Evolutionary conservation across 257 asterid genomes (phyloP).

Genomic region (Linderniella brevidens): DNA sequence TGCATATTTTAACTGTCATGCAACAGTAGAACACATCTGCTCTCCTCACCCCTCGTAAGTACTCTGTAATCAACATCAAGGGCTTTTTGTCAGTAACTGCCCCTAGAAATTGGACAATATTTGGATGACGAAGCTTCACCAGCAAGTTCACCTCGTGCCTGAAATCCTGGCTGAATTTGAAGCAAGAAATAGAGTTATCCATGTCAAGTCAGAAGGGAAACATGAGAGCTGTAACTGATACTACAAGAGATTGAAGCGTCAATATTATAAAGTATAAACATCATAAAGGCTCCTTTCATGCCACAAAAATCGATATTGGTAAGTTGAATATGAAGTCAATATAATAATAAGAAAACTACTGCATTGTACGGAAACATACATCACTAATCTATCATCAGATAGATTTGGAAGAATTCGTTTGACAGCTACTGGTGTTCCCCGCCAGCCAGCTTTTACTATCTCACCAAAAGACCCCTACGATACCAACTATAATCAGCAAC

Average conservation of each 20-base stretch:
- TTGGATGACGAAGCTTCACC: conserved; percentile 99
- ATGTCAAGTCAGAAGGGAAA: conserved; percentile 8
- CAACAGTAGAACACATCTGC: conserved; percentile 12
- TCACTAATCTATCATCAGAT: conserved; percentile 90
- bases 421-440: conserved; percentile 99
- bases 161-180: conserved; percentile 72
- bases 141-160: conserved; percentile 97
- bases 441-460: conserved; percentile 89
- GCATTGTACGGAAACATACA: conserved; percentile 25
- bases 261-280: too few species aligned
- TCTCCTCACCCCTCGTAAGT: conserved; percentile 81
- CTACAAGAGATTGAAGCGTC: background rate
- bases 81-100: conserved; percentile 94
- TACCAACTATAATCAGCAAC: conserved; percentile 19
- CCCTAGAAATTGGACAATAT: conserved; percentile 96
- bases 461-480: conserved; percentile 96
- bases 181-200: conserved; percentile 9
- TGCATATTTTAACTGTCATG: background rate
- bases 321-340: background rate
- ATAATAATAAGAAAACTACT: background rate
- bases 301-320: conserved; percentile 1
- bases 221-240: conserved; percentile 7
- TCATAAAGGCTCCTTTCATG: background rate
- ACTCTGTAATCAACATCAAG: conserved; percentile 85
- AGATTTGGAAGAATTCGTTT: conserved; percentile 97